phyloP scores from a whole-genome alignment of 176 grass and related monocot species.

The Triticum monococcum region DNA sequence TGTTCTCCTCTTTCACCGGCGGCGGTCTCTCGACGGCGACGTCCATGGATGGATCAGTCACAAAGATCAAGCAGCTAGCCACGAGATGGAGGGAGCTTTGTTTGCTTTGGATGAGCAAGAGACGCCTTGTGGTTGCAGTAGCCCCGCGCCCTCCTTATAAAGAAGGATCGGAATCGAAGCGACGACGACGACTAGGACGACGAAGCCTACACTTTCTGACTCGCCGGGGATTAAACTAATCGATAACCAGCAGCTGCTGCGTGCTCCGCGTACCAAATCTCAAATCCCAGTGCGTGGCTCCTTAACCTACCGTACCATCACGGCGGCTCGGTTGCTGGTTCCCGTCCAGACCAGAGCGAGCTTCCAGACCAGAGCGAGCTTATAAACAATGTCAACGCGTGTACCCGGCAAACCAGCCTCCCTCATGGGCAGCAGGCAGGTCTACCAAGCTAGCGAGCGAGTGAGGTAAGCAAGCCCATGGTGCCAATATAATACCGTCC shows the following conservation, averaged over 20 bases:
- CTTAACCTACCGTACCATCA: neutral
- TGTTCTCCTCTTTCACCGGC: slow-evolving; percentile 36
- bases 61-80: neutral
- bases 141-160: slow-evolving; percentile 38
- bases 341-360: neutral
- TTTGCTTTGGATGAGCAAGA: neutral
- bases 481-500: neutral
- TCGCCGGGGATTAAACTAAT: neutral
- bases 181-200: neutral
- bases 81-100: neutral
- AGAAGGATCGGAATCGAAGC: neutral
- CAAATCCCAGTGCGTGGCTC: slow-evolving; percentile 34
- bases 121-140: slow-evolving; percentile 12
- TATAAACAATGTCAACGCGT: slow-evolving; percentile 45
- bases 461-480: slow-evolving; percentile 19
- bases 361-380: neutral
- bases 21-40: slow-evolving; percentile 35
- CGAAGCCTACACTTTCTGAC: slow-evolving; percentile 63
- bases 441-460: neutral
- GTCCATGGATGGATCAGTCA: slow-evolving; percentile 30
- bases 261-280: neutral
- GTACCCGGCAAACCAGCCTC: neutral
- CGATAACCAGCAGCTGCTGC: neutral
- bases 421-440: slow-evolving; percentile 14
- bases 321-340: neutral